Evolutionary conservation across 441 rosid species (phyloP).

Genomic region (Syzygium syzygioides): DNA sequence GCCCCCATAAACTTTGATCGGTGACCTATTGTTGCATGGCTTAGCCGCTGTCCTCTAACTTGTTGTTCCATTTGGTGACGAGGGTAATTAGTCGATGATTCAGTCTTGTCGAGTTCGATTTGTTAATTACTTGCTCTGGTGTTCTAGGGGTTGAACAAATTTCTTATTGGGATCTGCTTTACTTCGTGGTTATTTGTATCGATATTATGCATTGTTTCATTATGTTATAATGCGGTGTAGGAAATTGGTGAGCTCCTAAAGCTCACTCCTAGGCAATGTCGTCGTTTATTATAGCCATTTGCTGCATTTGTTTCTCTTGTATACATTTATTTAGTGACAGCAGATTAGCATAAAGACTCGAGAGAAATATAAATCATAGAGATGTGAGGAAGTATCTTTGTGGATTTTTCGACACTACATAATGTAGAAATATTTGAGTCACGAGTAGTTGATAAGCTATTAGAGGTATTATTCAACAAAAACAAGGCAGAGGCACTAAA

Average conservation of each 20-base stretch:
- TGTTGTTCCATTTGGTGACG: too few relatives aligned
- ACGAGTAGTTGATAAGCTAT: neutral
- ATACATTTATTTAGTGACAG: conserved; percentile 24
- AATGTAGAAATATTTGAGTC: accelerated
- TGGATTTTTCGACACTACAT: neutral
- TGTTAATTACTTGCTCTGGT: too few relatives aligned
- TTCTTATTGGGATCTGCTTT: too few relatives aligned
- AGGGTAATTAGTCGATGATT: too few relatives aligned
- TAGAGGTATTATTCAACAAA: too few relatives aligned
- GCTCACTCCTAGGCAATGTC: accelerated
- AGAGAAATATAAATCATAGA: neutral
- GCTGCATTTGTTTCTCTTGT: too few relatives aligned
- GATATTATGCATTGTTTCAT: too few relatives aligned
- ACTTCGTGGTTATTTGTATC: too few relatives aligned
- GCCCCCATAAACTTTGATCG: neutral
- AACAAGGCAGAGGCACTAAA: too few relatives aligned
- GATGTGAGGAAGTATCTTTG: neutral
- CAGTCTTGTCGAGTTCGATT: accelerated
- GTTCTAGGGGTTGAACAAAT: neutral
- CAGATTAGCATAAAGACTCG: neutral
- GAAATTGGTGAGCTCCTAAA: neutral
- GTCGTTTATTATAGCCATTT: conserved; percentile 6
- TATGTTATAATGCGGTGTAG: too few relatives aligned
- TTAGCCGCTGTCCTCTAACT: accelerated
- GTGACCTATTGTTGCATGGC: neutral